Conservation (phyloP, 345 rosid species). For the Psidium friedrichsthalianum region DNA sequence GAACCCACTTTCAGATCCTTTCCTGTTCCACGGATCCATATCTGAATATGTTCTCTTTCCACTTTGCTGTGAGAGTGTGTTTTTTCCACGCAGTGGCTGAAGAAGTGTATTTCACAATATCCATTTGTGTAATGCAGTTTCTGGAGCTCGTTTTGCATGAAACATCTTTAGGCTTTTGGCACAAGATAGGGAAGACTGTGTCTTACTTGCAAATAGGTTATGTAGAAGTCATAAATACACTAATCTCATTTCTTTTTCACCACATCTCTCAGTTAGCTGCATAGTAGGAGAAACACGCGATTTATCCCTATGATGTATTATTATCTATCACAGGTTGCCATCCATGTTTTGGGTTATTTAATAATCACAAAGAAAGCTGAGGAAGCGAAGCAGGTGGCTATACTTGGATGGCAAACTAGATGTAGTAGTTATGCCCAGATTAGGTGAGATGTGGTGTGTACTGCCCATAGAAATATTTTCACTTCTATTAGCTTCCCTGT, state of each 20-base stretch:
- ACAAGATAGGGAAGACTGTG: neutral
- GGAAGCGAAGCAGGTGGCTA: neutral
- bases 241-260: neutral
- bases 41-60: neutral
- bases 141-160: neutral
- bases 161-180: neutral
- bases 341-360: neutral
- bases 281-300: neutral
- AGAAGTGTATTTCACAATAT: neutral
- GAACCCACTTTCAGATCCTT: neutral
- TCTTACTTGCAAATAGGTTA: neutral
- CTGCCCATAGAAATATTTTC: neutral
- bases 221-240: neutral
- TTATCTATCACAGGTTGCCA: neutral
- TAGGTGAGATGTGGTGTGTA: neutral
- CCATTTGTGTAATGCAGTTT: neutral
- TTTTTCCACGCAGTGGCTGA: neutral
- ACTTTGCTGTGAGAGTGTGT: neutral
- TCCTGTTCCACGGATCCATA: neutral
- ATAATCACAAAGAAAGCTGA: neutral
- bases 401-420: neutral
- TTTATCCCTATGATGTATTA: neutral
- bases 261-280: neutral
- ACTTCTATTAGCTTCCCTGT: neutral
- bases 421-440: neutral